Evolutionary conservation across 352 stramenopile species (phyloP).

Genomic region (Pythium diclinum): DNA sequence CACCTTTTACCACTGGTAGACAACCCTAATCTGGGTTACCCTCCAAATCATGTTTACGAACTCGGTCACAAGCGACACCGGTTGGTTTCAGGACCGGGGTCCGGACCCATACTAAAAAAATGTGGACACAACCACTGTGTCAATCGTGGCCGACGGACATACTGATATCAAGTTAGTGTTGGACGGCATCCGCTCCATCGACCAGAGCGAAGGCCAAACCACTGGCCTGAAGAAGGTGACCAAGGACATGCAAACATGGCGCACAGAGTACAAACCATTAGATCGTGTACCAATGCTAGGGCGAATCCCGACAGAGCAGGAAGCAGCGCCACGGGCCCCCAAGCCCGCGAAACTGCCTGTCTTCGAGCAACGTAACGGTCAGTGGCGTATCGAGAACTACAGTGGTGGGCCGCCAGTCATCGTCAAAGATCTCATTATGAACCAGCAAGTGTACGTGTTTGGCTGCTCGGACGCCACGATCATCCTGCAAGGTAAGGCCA

Average conservation of each 20-base stretch:
- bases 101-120: too few species aligned
- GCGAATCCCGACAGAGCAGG: too few species aligned
- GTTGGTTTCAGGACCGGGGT: too few species aligned
- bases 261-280: constrained; percentile 95
- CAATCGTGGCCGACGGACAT: too few species aligned
- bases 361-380: constrained; percentile 91
- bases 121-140: too few species aligned
- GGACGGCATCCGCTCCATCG: constrained; percentile 80
- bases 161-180: too few species aligned
- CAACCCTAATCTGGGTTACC: too few species aligned
- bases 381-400: constrained; percentile 98
- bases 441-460: constrained; percentile 96
- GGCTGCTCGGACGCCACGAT: constrained; percentile 94
- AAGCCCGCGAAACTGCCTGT: constrained; percentile 49
- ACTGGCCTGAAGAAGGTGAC: constrained; percentile 94
- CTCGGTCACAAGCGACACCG: too few species aligned
- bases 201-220: constrained; percentile 90
- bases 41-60: too few species aligned
- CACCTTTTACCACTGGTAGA: too few species aligned
- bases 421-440: constrained; percentile 90
- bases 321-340: too few species aligned
- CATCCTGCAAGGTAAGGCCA: constrained; percentile 96
- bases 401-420: constrained; percentile 83
- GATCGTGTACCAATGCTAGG: too few species aligned
- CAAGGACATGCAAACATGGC: constrained; percentile 98